phyloP scores from a whole-genome alignment of 139 green algal genomes.

The Gonium pectorale region DNA sequence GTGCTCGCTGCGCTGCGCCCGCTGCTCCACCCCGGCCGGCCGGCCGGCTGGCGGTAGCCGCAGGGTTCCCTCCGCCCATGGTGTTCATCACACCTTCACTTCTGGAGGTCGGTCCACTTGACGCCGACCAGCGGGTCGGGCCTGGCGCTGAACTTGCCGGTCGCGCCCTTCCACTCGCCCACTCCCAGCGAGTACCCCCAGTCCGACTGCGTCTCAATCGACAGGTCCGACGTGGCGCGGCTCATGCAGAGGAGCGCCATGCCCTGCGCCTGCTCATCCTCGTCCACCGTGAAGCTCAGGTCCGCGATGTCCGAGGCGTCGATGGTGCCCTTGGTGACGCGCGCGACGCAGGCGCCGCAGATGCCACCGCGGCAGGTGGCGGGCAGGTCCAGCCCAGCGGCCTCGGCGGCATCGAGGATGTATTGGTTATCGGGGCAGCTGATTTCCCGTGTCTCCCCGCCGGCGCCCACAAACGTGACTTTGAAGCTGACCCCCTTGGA shows the following conservation, averaged over 20 bases:
- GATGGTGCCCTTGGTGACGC: slow-evolving; percentile 74
- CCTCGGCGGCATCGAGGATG: slow-evolving; percentile 90
- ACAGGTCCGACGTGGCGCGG: slow-evolving; percentile 77
- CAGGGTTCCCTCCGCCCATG: too few species aligned
- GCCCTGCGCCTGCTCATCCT: slow-evolving; percentile 86
- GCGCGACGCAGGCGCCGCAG: slow-evolving; percentile 88
- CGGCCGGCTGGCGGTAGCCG: too few species aligned
- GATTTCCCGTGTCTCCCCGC: slow-evolving; percentile 64
- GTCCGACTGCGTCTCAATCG: slow-evolving; percentile 92
- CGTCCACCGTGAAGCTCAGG: slow-evolving; percentile 85
- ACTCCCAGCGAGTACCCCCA: slow-evolving; percentile 92
- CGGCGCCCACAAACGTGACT: slow-evolving; percentile 77
- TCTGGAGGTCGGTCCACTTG: slow-evolving; percentile 53
- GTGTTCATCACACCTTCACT: neutral
- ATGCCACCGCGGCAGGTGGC: slow-evolving; percentile 89
- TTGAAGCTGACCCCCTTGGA: slow-evolving; percentile 60
- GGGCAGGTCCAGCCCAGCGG: slow-evolving; percentile 89
- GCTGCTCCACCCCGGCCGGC: too few species aligned
- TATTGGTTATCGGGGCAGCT: slow-evolving; percentile 83
- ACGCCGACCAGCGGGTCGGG: slow-evolving; percentile 72
- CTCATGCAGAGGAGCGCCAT: slow-evolving; percentile 94
- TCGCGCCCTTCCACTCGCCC: slow-evolving; percentile 90
- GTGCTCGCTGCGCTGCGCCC: too few species aligned
- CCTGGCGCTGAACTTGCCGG: slow-evolving; percentile 67
- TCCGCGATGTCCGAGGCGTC: slow-evolving; percentile 91